Evolutionary conservation across 805 yeast genomes (phyloP).

Genomic region (Starmerella sp.): DNA sequence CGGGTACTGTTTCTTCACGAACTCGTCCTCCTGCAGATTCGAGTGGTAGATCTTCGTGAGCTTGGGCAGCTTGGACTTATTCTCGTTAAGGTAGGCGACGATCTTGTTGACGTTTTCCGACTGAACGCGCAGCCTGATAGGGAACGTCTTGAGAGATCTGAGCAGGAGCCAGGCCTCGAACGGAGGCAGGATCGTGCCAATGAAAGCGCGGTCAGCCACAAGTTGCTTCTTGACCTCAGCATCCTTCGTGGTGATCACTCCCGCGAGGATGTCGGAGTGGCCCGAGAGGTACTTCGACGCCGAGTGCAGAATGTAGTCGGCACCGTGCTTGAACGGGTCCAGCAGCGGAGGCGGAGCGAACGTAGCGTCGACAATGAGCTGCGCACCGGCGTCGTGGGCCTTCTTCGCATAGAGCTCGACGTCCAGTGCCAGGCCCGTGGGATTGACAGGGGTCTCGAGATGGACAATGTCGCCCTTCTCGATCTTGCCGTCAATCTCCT

Average conservation of each 20-base stretch:
- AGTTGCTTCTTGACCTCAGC: constrained; percentile 47
- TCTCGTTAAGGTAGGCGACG: constrained; percentile 47
- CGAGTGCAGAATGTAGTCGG: constrained; percentile 78
- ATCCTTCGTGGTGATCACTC: constrained; percentile 60
- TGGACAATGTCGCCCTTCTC: constrained; percentile 66
- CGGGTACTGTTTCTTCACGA: constrained; percentile 52
- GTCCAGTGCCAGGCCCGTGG: constrained; percentile 58
- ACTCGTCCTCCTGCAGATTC: constrained; percentile 61
- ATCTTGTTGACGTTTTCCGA: constrained; percentile 49
- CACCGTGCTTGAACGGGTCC: constrained; percentile 71
- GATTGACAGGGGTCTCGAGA: constrained; percentile 66
- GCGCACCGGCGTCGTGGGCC: constrained; percentile 71
- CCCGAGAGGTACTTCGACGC: constrained; percentile 93
- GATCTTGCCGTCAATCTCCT: constrained; percentile 36
- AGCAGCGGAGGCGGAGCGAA: constrained; percentile 90
- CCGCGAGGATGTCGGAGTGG: constrained; percentile 82
- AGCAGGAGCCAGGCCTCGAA: constrained; percentile 63
- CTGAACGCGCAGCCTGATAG: constrained; percentile 59
- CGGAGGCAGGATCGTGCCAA: constrained; percentile 73
- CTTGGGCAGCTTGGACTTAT: constrained; percentile 38
- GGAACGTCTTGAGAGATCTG: constrained; percentile 72
- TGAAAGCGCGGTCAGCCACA: constrained; percentile 48
- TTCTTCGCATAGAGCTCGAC: constrained; percentile 49
- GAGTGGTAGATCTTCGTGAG: constrained; percentile 55
- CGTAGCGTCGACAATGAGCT: constrained; percentile 69